phyloP scores from a whole-genome alignment of 2,329 filamentous ascomycete species.

The Aspergillus aculeatinus region DNA sequence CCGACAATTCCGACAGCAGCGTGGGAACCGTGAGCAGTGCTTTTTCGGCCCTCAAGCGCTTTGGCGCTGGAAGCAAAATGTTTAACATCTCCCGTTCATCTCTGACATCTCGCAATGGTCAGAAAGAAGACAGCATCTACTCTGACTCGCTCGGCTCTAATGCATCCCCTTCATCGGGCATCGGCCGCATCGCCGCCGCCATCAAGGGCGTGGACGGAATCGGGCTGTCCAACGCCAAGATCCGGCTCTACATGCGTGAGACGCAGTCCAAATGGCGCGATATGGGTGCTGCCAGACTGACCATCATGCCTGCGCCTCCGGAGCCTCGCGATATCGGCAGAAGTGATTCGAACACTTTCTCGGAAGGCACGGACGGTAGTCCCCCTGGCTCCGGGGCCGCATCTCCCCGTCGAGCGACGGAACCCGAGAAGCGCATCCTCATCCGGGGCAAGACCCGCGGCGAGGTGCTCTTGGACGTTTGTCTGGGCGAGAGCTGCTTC shows the following conservation, averaged over 20 bases:
- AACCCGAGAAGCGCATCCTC: slow-evolving; percentile 80
- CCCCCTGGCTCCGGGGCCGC: slow-evolving; percentile 31
- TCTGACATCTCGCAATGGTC: slow-evolving; percentile 58
- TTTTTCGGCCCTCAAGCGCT: slow-evolving; percentile 72
- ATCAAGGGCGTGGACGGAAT: slow-evolving; percentile 61
- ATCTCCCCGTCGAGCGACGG: slow-evolving; percentile 53
- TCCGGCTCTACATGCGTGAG: slow-evolving; percentile 80
- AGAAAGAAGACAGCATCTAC: slow-evolving; percentile 56
- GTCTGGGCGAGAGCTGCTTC: slow-evolving; percentile 80
- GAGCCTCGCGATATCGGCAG: slow-evolving; percentile 31
- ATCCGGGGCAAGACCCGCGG: slow-evolving; percentile 69
- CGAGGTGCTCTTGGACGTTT: slow-evolving; percentile 74
- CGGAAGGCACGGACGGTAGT: slow-evolving; percentile 25
- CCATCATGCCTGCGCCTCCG: slow-evolving; percentile 65
- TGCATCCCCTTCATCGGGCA: slow-evolving; percentile 56
- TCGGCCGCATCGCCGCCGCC: slow-evolving; percentile 49
- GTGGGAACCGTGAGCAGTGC: slow-evolving; percentile 75
- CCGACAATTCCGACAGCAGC: slow-evolving; percentile 69
- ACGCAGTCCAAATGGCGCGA: slow-evolving; percentile 81
- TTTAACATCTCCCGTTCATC: slow-evolving; percentile 85
- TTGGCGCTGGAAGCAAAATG: slow-evolving; percentile 68
- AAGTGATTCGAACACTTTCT: background rate
- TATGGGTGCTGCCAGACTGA: slow-evolving; percentile 78
- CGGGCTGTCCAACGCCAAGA: slow-evolving; percentile 69
- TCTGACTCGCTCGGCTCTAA: slow-evolving; percentile 53